Evolutionary conservation across 805 yeast species (phyloP).

Genomic region (Pichia pseudocactophila): DNA sequence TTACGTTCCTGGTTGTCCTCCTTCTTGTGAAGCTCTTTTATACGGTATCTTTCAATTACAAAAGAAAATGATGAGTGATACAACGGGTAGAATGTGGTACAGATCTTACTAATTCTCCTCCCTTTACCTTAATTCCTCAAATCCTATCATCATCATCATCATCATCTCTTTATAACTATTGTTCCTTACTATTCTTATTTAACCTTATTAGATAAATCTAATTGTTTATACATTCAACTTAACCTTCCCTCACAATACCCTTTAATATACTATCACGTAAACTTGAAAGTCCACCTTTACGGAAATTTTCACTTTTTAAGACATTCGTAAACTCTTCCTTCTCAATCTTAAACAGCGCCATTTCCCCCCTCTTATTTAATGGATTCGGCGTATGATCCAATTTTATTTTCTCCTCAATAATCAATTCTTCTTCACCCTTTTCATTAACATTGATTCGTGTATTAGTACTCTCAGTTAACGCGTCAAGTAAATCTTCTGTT

Average conservation of each 20-base stretch:
- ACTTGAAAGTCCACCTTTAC: slow-evolving; percentile 55
- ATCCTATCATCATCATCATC: no score
- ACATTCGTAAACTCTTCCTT: slow-evolving; percentile 49
- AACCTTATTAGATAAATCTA: slow-evolving; percentile 1
- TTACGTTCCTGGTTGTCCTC: slow-evolving; percentile 91
- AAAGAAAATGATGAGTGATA: slow-evolving; percentile 79
- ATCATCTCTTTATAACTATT: not conserved
- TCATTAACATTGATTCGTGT: slow-evolving; percentile 11
- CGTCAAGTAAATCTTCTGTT: slow-evolving; percentile 48
- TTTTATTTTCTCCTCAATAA: slow-evolving; percentile 27
- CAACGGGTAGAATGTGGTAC: slow-evolving; percentile 81
- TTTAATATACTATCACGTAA: slow-evolving; percentile 48
- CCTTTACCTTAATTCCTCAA: no score
- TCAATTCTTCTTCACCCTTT: slow-evolving; percentile 10
- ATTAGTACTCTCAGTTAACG: slow-evolving; percentile 34
- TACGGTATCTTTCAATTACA: slow-evolving; percentile 84
- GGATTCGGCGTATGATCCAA: slow-evolving; percentile 30
- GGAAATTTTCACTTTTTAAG: slow-evolving; percentile 44
- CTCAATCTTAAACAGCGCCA: slow-evolving; percentile 36
- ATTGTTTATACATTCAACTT: not conserved
- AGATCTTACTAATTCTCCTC: slow-evolving; percentile 33
- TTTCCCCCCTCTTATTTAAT: slow-evolving; percentile 34
- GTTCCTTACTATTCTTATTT: slow-evolving; percentile 1
- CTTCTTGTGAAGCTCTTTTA: slow-evolving; percentile 84
- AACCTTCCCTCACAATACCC: slow-evolving; percentile 15